These are phyloP conservation scores for Cercophora scortea DNA, from an alignment of 495 filamentous ascomycete species.

Conservation along the genomic window DNA sequence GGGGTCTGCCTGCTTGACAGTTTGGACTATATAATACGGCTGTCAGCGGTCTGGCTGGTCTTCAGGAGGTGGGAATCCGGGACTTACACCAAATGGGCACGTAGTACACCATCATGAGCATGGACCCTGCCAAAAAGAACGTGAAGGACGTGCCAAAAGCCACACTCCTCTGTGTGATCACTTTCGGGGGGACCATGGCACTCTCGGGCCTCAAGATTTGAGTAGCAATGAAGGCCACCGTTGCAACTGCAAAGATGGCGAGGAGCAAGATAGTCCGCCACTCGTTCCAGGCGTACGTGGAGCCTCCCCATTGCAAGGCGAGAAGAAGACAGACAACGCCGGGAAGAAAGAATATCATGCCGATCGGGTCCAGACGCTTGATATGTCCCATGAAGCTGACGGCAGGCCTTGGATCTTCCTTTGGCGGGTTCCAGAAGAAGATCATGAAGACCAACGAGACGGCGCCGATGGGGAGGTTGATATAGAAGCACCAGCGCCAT, in stretches of 20 bases:
- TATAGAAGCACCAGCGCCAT: constrained; percentile 57
- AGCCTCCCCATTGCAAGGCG: constrained; percentile 82
- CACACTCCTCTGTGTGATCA: constrained; percentile 71
- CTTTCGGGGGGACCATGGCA: constrained; percentile 67
- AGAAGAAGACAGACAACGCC: constrained; percentile 63
- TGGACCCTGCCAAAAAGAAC: constrained; percentile 52
- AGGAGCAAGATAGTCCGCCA: constrained; percentile 64
- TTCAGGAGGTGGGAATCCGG: not conserved
- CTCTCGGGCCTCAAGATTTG: constrained; percentile 62
- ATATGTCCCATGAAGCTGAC: constrained; percentile 35
- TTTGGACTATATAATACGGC: constrained; percentile 63
- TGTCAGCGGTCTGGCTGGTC: constrained; percentile 26
- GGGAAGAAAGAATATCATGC: constrained; percentile 65
- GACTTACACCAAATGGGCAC: constrained; percentile 71
- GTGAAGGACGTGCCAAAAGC: constrained; percentile 51
- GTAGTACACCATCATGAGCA: constrained; percentile 63
- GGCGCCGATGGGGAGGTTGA: constrained; percentile 56
- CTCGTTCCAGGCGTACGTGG: constrained; percentile 57
- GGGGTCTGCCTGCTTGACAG: constrained; percentile 50
- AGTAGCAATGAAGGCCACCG: constrained; percentile 52
- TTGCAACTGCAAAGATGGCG: constrained; percentile 54
- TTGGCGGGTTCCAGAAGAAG: constrained; percentile 39
- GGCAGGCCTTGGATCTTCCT: constrained; percentile 17
- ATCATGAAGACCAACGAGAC: constrained; percentile 38
- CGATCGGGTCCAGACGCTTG: constrained; percentile 58